Base-by-base conservation (phyloP, 2,329 filamentous ascomycete species). In the Hypocrella siamensis region DNA sequence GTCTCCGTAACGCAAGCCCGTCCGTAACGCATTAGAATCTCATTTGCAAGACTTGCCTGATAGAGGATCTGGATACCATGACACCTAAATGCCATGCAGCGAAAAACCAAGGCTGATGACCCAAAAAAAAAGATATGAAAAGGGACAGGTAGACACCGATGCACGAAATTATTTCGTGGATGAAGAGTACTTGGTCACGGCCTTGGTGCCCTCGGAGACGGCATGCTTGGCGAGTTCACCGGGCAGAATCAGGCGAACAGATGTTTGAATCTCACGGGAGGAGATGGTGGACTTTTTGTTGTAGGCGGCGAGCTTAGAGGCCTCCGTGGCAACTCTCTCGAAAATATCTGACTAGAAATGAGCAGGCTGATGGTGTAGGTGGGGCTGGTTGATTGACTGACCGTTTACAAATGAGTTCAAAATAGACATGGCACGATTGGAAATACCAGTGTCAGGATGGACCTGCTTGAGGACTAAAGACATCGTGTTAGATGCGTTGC, bases 201-300 rank as follows among this genome's bases (percentile, higher is more conserved):
- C 90, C 83, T 98, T 98, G 61, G 90, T 98, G 57, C 90, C 90
- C 70, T 98, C 90, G 50, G 90, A 98, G 30, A 98, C 90, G 47
- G 90, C 90, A 67, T 98, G 90, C 80, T 98, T 98, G 61, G 90
- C 90, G 49, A 98, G 75, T 69, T 98, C 90, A 67, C 90, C 90
- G 29, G 90, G 90, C 33, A 98, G 80, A 65, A 98, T 98, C 40
- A 98, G 77, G 46, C 90, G 81, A 49, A 98, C 90, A 48, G 90
- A 94, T 49, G 90, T 98, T 75, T 98, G 90, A 57, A 98, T 98
- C 69, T 98, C 90, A 55, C 90, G 81, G 46, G 90, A 96, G 33
- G 88, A 96, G 66, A 98, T 98, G 58, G 90, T 98, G 31, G 88
- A 96, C 75, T 98, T 98, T 81, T 96, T 98, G 80, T 98, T 98